phyloP scores from a whole-genome alignment of 2,329 filamentous ascomycete genomes.

The Aspergillus tamarii region DNA sequence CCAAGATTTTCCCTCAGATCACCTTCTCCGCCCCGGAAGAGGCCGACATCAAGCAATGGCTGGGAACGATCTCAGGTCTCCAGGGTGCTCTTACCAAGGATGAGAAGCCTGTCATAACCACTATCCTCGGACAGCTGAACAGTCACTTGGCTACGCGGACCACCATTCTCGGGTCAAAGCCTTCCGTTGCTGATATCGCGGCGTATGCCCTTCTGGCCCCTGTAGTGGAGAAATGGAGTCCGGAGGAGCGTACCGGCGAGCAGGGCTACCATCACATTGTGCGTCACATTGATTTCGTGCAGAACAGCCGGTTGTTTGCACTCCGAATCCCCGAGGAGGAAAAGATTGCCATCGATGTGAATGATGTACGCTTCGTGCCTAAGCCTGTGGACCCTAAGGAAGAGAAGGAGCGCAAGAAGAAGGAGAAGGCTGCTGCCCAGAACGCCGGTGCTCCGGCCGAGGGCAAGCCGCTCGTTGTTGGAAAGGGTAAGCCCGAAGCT shows the following conservation, averaged over 20 bases:
- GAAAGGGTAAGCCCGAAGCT: constrained; percentile 49
- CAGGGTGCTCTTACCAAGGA: constrained; percentile 53
- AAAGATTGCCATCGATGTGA: constrained; percentile 77
- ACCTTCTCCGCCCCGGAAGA: constrained; percentile 79
- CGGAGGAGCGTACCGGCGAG: constrained; percentile 87
- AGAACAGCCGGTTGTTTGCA: constrained; percentile 76
- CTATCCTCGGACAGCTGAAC: constrained; percentile 79
- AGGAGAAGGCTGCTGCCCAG: constrained; percentile 71
- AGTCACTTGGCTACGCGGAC: constrained; percentile 84
- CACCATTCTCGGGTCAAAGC: constrained; percentile 86
- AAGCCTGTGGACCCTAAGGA: constrained; percentile 88
- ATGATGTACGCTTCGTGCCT: constrained; percentile 83
- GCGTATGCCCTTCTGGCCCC: constrained; percentile 79
- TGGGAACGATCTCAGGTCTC: constrained; percentile 74
- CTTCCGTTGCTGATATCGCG: constrained; percentile 82
- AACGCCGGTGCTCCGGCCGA: constrained; percentile 24
- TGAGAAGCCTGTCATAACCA: constrained; percentile 59
- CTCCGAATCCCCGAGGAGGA: constrained; percentile 70
- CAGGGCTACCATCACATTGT: constrained; percentile 89
- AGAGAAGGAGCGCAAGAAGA: constrained; percentile 95
- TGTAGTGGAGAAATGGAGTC: constrained; percentile 74
- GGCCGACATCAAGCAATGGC: constrained; percentile 87
- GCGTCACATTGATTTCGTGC: constrained; percentile 89
- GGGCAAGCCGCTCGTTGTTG: constrained; percentile 43
- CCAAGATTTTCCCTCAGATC: constrained; percentile 69